Conservation (phyloP, 169 alveolate species). For the Eimeria mitis region DNA sequence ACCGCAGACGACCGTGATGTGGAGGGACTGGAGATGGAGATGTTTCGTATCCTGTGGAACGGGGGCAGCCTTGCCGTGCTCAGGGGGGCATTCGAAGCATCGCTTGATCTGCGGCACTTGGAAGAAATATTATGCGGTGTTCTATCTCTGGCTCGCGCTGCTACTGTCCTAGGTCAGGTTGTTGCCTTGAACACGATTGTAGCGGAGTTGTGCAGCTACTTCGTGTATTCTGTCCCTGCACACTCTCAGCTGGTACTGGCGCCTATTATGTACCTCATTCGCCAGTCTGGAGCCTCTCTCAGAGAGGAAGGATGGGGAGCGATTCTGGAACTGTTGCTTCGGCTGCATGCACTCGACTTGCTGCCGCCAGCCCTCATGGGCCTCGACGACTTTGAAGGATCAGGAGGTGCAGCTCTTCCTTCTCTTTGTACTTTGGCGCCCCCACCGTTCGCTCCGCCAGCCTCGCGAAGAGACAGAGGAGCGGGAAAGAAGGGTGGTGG, state of each 20-base stretch:
- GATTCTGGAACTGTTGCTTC: conserved; percentile 68
- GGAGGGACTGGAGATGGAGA: conserved; percentile 33
- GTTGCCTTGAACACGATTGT: conserved; percentile 61
- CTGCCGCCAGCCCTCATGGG: conserved; percentile 76
- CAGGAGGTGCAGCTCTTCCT: conserved; percentile 77
- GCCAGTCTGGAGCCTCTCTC: conserved; percentile 43
- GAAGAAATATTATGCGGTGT: conserved; percentile 29
- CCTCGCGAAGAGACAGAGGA: conserved; percentile 44
- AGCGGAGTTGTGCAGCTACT: conserved; percentile 69
- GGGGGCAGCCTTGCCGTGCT: conserved; percentile 50
- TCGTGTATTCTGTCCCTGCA: conserved; percentile 62
- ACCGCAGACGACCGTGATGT: conserved; percentile 1
- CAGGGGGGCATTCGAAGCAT: conserved; percentile 50
- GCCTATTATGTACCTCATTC: conserved; percentile 54
- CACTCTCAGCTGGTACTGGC: conserved; percentile 77
- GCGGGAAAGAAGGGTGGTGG: conserved; percentile 56
- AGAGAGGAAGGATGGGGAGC: conserved; percentile 84
- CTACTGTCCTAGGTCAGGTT: conserved; percentile 49
- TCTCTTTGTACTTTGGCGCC: conserved; percentile 64
- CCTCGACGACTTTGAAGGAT: conserved; percentile 78
- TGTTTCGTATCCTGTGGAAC: conserved; percentile 47
- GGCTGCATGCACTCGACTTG: conserved; percentile 78
- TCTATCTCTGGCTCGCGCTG: conserved; percentile 32
- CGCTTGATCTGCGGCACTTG: conserved; percentile 41
- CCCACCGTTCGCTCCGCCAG: conserved; percentile 75